Base-by-base conservation (phyloP, 1,284 basidiomycete genomes). In the Laetiporus sulphureus region DNA sequence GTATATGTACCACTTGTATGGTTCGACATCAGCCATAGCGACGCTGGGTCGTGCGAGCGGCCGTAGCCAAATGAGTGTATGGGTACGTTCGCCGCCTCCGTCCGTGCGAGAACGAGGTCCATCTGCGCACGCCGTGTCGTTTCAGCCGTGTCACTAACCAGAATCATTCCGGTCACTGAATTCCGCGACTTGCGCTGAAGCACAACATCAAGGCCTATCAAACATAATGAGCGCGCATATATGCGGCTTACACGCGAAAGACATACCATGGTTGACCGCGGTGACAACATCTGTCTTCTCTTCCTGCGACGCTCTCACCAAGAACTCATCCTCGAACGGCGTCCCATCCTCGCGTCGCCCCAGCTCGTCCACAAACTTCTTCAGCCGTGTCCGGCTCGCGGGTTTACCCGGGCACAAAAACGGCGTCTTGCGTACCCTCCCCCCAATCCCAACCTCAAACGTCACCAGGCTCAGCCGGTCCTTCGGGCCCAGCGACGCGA, bases 1-100 rank as follows among this genome's bases (percentile, higher is more conserved):
- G 93, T 97, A 67, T 98, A 98, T n/a, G 90, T 93, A 30, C 94
- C 95, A 44, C 80, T 78, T 0, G 95, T 98, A 61, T 97, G 91
- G 64, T 97, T 97, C 10, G 93, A 96, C 71, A 99, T 91, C 33
- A 97, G 80, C 95, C 95, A 99, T 13, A 99, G 77, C n/a, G 92
- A 94, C 3, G 91, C 90, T 5, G 95, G 94, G 61, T 99, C 94
- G 61, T 98, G 95, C 12, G 88, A 88, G 48, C 91, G 89, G 40
- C 94, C 94, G 59, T 95, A 99, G 36, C 95, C 95, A 52, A 99
- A 88, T 2, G 91, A 88, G 64, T 99, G 95, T 42, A 99, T 94
- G 1, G 95, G 93, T 19, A 95, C 82, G 55, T 91, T 93, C 21
- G 91, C 94, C 3, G 94, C 94, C 58, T 99, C 95, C 0, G 93